These are phyloP conservation scores for Zasmidium angulare DNA, from an alignment of 2,329 filamentous ascomycete genomes.

Conservation along the genomic window DNA sequence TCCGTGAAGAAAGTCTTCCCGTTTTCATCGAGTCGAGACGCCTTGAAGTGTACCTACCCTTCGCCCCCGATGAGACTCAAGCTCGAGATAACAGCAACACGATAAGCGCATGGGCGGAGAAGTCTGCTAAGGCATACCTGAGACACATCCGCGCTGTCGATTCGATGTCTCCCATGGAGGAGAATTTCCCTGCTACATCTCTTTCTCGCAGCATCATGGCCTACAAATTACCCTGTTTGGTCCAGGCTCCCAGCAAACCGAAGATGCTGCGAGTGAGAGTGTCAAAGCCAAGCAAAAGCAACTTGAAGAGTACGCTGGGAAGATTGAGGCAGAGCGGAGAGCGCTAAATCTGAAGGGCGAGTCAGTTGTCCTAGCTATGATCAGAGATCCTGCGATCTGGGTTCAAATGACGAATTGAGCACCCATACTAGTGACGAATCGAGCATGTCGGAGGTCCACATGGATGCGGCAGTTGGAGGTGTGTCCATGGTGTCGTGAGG, in stretches of 20 bases:
- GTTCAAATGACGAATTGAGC: too few relatives aligned
- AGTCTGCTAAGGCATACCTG: not conserved
- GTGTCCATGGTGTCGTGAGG: too few relatives aligned
- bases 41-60: not conserved
- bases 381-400: not conserved
- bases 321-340: not conserved
- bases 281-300: not conserved
- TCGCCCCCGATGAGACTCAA: not conserved
- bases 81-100: not conserved
- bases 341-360: not conserved
- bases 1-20: not conserved
- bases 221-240: not conserved
- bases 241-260: too few relatives aligned
- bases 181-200: too few relatives aligned
- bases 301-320: not conserved
- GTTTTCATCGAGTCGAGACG: not conserved
- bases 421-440: too few relatives aligned
- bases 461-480: too few relatives aligned
- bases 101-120: not conserved
- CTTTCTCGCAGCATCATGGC: too few relatives aligned
- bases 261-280: too few relatives aligned
- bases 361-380: not conserved
- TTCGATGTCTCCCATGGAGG: too few relatives aligned
- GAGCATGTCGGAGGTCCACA: too few relatives aligned
- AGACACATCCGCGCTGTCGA: not conserved